Base-by-base conservation (phyloP, 495 filamentous ascomycete genomes). In the Mycothermus thermophilus region DNA sequence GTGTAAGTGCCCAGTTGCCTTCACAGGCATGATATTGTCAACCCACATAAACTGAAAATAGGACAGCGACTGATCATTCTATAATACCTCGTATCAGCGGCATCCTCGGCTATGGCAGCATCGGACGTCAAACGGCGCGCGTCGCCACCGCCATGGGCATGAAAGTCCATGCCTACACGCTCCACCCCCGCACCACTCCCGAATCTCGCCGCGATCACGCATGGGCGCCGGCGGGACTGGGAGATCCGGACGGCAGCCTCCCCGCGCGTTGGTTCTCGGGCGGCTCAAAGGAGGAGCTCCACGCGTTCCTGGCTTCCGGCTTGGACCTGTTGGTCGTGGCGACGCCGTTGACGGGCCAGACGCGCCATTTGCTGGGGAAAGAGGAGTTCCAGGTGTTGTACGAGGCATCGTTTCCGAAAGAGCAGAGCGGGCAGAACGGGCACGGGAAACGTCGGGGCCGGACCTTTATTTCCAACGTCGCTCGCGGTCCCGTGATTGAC, bases 101-200 rank as follows among this genome's bases (percentile, higher is more conserved):
- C 8, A 80, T 92, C 24, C 63, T 93, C 4, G 85, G 85, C 4
- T 92, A 92, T 53, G 83, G 86, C 17, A 75, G 74, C 44, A 93
- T 94, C 38, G 83, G 83, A 2, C 63, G 83, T 8, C 83, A 88
- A 39, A 72, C 77, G 26, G 85, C 71, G 12, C 70, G 79, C 11
- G 65, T 92, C 3, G 73, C 72, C 7, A 64, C 68, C 3, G 79
- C 80, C 6, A 56, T 92, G 47, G 86, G 86, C 5, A 84, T 85
- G 75, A 67, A 71, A 5, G 75, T 94, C 10, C 64, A 87, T 42
- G 86, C 83, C 8, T 87, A 80, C 64, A 93, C 84, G 0, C 77
- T 83, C 0, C 71, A 72, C 15, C 71, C 80, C 0, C 72, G 76
- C n/a, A 40, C 51, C 3, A 72, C 69, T 0, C 63, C 67, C 4